Evolutionary conservation across 192 early-diverging fungal genomes (phyloP), one percentile per base, ranked within the genome.

Genomic region (Polychytrium aggregatum): DNA sequence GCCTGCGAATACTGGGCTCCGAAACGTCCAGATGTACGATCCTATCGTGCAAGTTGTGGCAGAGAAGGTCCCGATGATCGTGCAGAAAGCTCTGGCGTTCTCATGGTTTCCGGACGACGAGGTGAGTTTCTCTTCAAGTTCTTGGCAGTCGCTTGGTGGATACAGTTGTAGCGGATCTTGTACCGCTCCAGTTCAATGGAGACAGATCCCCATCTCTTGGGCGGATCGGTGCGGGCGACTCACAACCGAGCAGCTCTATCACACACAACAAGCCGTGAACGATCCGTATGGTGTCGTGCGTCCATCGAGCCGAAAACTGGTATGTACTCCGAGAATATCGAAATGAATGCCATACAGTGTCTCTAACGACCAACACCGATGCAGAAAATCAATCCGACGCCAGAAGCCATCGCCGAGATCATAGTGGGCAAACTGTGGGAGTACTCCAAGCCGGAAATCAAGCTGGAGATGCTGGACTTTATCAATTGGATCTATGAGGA

Each of bases 51-150:
- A 57, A 28, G 31, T 64, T 21, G 21, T 35, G 24, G 59, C 50
- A n/a, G 40, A 55, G 4, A 53, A 52, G 35, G 35, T 68, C 29
- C 68, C 72, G 18, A 14, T 26, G 20, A 48, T 60, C 20, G 55
- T 71, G 7, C 62, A 70, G 44, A 43, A 52, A 30, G 33, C 43
- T 14, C 43, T 71, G 53, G 28, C 11, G 17, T 74, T 68, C 41
- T 43, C 47, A 35, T 74, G 72, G 72, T 61, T 55, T 40, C 67
- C 67, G n/a, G 17, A 50, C 10, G 63, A 71, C 36, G 50, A 64
- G 51, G 71, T 72, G 31, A 40, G 44, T 26, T 61, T 2, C 22
- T 4, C 6, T n/a, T 41, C 7, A 6, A 41, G 5, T 4, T 5
- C 27, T 18, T 18, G 22, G 16, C 28, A 34, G 28, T 9, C 18